Evolutionary conservation across 2,329 filamentous ascomycete species (phyloP).

Genomic region (Coniella vitis): DNA sequence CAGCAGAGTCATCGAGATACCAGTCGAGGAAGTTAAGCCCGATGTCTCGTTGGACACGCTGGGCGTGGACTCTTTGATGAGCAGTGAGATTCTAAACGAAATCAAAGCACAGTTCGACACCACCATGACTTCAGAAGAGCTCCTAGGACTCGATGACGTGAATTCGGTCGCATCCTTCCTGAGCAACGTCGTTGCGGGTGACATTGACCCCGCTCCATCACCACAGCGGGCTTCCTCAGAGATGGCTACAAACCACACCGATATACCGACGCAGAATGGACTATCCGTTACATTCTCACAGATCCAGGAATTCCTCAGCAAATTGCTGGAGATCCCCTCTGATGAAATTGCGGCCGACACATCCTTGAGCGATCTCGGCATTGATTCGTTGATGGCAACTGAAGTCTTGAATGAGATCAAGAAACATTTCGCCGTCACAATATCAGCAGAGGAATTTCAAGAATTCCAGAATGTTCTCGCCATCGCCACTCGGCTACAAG

Average conservation of each 20-base stretch:
- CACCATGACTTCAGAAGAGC: background rate
- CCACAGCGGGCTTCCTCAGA: too few relatives aligned
- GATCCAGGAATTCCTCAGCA: background rate
- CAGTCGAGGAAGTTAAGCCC: slow-evolving; percentile 17
- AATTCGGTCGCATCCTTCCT: background rate
- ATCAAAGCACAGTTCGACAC: slow-evolving; percentile 19
- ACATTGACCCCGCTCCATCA: too few relatives aligned
- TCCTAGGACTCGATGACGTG: background rate
- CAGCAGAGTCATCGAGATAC: slow-evolving; percentile 18
- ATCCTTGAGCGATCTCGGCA: slow-evolving; percentile 24
- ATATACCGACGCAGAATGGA: background rate
- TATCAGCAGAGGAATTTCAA: background rate
- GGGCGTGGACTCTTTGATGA: slow-evolving; percentile 32
- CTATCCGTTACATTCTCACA: background rate
- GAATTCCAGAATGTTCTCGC: background rate
- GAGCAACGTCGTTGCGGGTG: background rate
- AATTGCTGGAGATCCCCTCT: background rate
- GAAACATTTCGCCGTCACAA: background rate
- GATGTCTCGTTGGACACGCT: slow-evolving; percentile 25
- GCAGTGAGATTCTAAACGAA: slow-evolving; percentile 27
- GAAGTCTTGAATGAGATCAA: slow-evolving; percentile 24
- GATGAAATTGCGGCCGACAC: slow-evolving; percentile 17
- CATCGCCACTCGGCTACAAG: background rate
- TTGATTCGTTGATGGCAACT: slow-evolving; percentile 28
- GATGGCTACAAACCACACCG: too few relatives aligned